Base-by-base conservation (phyloP, 1,139 yeast genomes). In the Blastobotrys apis region DNA sequence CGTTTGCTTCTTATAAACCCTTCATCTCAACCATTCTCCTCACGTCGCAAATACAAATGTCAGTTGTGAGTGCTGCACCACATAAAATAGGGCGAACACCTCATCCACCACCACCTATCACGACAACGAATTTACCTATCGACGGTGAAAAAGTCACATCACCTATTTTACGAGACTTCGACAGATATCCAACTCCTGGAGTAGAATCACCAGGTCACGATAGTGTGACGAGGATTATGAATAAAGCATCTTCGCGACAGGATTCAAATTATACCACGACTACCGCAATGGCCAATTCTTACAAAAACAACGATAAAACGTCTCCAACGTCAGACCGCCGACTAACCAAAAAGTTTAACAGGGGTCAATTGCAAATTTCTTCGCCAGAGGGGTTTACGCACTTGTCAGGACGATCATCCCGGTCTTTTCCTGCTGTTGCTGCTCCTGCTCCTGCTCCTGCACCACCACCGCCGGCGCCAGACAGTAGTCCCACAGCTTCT, bases 361-460 rank as follows among this genome's bases (percentile, higher is more conserved):
- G 26, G 33, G 50, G 50, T 27, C 39, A 47, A 21, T 12, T 47
- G n/a, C 33, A 37, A 21, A 47, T 47, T 17, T 44, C 48, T 9
- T 30, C 41, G n/a, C 50, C 50, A 3, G 48, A 47, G 20, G 50
- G 50, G 13, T 47, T 47, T 41, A 41, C 38, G 17, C 50, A 47
- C 34, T 44, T 47, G 8, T 42, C 50, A 5, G 39, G 42, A 19
- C n/a, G n/a, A n/a, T n/a, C n/a, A n/a, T n/a, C n/a, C n/a, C n/a
- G n/a, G n/a, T n/a, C n/a, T n/a, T n/a, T n/a, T n/a, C n/a, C n/a
- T n/a, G n/a, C n/a, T n/a, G n/a, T n/a, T n/a, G 23, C 21, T 9
- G 21, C 12, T 19, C 3, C 12, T n/a, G 9, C 23, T 10, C 23
- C 9, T n/a, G 10, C 6, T 12, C 13, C n/a, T 5, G n/a, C 32